Percentiles rank a stretch among this genome's conserved stretches.
These are phyloP conservation scores for Tranzscheliella williamsii DNA, from an alignment of 1,284 basidiomycete genomes.

Conservation along the genomic window DNA sequence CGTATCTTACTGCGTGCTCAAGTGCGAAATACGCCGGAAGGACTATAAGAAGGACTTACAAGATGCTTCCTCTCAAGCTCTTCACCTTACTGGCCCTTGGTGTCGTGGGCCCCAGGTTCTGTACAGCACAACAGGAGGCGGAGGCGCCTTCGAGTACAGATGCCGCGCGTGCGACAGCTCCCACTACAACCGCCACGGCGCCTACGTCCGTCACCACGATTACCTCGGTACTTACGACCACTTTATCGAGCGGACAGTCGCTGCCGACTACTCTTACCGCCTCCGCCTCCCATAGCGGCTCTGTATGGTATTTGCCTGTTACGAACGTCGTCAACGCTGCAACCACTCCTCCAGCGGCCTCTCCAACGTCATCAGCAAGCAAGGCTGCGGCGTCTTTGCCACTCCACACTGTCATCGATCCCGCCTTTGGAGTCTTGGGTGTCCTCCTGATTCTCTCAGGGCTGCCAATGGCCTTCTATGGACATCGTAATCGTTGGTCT, in stretches of 20 bases:
- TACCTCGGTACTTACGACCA: constrained; percentile 28
- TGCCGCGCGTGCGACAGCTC: no score
- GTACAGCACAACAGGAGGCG: no score
- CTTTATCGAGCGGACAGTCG: constrained; percentile 19
- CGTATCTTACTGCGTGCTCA: no score
- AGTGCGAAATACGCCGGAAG: no score
- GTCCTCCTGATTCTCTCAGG: constrained; percentile 85
- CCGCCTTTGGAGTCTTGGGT: constrained; percentile 85
- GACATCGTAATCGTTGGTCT: constrained; percentile 65
- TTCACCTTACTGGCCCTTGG: no score
- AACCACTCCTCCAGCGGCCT: constrained; percentile 2
- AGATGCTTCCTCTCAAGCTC: no score
- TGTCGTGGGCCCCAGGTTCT: no score
- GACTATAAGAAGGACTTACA: no score
- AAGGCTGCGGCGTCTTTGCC: constrained; percentile 14
- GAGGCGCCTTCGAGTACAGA: no score
- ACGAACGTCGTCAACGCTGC: constrained; percentile 10
- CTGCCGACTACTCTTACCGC: constrained; percentile 25
- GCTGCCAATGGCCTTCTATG: constrained; percentile 83
- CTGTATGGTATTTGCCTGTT: constrained; percentile 28
- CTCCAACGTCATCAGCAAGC: constrained; percentile 2
- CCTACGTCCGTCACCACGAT: background rate
- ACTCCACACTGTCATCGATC: constrained; percentile 68
- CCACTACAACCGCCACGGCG: no score
- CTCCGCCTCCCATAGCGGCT: constrained; percentile 19